phyloP scores from a whole-genome alignment of 352 stramenopile genomes.

The Elongisporangium prolatum region DNA sequence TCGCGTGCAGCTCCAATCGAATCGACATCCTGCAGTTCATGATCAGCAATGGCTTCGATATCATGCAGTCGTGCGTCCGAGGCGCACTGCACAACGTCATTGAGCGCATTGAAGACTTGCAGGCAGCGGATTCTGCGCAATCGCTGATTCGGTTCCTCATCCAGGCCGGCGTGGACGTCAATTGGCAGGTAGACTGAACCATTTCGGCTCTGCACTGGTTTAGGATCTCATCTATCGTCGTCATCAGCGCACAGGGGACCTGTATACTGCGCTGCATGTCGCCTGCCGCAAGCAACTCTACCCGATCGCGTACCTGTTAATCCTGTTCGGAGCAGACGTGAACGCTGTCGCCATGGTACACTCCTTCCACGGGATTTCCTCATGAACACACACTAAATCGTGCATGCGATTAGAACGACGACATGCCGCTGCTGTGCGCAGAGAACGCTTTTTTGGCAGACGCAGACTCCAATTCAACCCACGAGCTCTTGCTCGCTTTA shows the following conservation, averaged over 20 bases:
- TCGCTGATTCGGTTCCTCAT: constrained; percentile 57
- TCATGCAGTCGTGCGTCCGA: constrained; percentile 45
- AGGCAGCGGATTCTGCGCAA: constrained; percentile 36
- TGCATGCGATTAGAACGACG: constrained; percentile 41
- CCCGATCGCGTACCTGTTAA: constrained; percentile 49
- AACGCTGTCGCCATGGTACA: constrained; percentile 61
- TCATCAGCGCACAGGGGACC: constrained; percentile 36
- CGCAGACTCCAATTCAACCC: too few species aligned
- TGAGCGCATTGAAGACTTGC: constrained; percentile 17
- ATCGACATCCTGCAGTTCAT: constrained; percentile 64
- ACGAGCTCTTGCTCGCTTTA: constrained; percentile 30
- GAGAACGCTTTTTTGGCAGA: constrained; percentile 18
- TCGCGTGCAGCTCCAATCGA: constrained; percentile 31
- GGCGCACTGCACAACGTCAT: constrained; percentile 53
- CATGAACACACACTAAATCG: too few species aligned
- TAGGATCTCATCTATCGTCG: background rate
- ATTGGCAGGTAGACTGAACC: constrained; percentile 45
- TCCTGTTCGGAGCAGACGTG: constrained; percentile 68
- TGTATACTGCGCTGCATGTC: constrained; percentile 61
- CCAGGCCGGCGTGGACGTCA: constrained; percentile 58
- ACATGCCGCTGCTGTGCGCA: constrained; percentile 58
- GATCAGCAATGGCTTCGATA: constrained; percentile 60
- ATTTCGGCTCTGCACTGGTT: background rate
- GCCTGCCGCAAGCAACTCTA: constrained; percentile 62
- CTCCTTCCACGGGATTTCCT: too few species aligned